These are phyloP conservation scores for Medicago arabica DNA, from an alignment of 306 rosid species.

Conservation along the genomic window DNA sequence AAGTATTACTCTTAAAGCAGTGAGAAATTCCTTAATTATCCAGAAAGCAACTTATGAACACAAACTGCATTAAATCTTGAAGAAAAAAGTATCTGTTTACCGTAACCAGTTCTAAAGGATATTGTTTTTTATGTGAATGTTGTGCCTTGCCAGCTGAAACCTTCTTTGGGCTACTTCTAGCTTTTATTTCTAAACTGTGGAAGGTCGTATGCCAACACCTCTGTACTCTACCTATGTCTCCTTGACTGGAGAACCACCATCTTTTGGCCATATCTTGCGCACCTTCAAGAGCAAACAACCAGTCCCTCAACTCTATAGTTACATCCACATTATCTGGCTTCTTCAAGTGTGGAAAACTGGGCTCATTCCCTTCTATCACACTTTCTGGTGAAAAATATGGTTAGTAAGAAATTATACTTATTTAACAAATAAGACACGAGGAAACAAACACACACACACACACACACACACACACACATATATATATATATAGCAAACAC, in stretches of 20 bases:
- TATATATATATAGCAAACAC: conserved; percentile 27
- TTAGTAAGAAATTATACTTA: conserved; percentile 20
- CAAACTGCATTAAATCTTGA: conserved; percentile 23
- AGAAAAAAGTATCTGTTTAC: conserved; percentile 56
- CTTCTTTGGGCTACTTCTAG: conserved; percentile 65
- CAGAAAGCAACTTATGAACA: conserved; percentile 8
- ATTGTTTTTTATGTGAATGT: conserved; percentile 46
- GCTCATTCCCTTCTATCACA: conserved; percentile 60
- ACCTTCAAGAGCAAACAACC: conserved; percentile 97
- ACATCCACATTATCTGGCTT: conserved; percentile 80
- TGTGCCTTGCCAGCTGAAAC: conserved; percentile 49
- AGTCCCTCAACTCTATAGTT: conserved; percentile 73
- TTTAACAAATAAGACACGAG: conserved; percentile 15
- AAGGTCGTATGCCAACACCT: conserved; percentile 93
- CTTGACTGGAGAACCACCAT: conserved; percentile 64
- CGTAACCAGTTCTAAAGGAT: conserved; percentile 71
- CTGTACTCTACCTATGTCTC: conserved; percentile 69
- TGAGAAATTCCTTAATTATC: conserved; percentile 21
- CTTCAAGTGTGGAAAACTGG: conserved; percentile 56
- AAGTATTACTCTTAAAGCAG: conserved; percentile 6
- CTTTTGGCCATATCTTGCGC: conserved; percentile 73
- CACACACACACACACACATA: too few relatives aligned
- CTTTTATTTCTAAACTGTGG: conserved; percentile 62
- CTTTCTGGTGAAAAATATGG: conserved; percentile 46
- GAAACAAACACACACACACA: not conserved